Evolutionary conservation across 2,329 filamentous ascomycete species (phyloP), one percentile per base, ranked within the genome.

Genomic region (Blastomyces gilchristii): DNA sequence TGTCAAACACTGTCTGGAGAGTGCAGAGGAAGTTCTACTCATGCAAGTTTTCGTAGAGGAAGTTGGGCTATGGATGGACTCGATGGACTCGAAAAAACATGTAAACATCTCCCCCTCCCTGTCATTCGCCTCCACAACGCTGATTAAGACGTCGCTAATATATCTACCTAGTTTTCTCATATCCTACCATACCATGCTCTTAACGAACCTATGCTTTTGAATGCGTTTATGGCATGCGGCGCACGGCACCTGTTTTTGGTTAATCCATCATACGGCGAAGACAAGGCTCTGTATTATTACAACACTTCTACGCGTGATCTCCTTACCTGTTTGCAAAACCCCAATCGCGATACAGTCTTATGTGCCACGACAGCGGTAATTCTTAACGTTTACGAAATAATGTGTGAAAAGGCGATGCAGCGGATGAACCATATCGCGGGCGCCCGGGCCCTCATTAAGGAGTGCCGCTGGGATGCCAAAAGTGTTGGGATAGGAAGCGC

Each of bases 21-120:
- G 84, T 3, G 83, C 86, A 11, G 89, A 96, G 63, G 91, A 96
- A 72, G 83, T 94, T 0, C 78, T 87, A n/a, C 91, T 91, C 71
- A 90, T 97, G 87, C 90, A 96, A 73, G 87, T 91, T 0, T 97
- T 96, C 72, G 87, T 95, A 7, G 89, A 95, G 70, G 89, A 96
- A 67, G 90, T 97, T 1, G 91, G 88, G 0, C 76, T 91, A 2
- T 97, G 93, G 91, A 96, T 97, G 90, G 93, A 97, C 75, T 90
- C 87, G 52, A 86, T 97, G 79, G 90, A 96, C 76, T 82, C 85
- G 43, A 82, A 87, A 67, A 93, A 93, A 76, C 89, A 95, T 72
- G 81, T 84, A 75, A 65, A 80, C 72, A 25, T 22, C 11, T 11
- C 41, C 43, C 52, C 22, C 14, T 12, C 49, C n/a, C 1, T 34